phyloP scores from a whole-genome alignment of 495 filamentous ascomycete species.

The Endocarpon pusillum region DNA sequence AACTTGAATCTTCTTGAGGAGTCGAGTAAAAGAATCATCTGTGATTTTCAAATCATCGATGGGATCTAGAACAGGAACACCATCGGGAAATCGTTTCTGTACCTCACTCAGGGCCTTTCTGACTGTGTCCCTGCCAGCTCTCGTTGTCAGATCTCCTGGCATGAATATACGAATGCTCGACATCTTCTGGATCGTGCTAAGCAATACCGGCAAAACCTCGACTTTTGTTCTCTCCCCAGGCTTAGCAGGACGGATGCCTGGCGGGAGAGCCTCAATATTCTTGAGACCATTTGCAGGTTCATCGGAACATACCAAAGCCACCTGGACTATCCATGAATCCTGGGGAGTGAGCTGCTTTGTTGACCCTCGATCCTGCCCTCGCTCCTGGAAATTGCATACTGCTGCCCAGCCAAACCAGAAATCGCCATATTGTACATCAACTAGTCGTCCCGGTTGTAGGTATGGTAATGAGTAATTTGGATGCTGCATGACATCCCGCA shows the following conservation, averaged over 20 bases:
- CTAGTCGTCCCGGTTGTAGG: slow-evolving; percentile 62
- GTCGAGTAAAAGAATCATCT: slow-evolving; percentile 82
- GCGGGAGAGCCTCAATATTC: slow-evolving; percentile 41
- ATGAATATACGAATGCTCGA: slow-evolving; percentile 63
- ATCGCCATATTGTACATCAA: slow-evolving; percentile 64
- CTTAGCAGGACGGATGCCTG: slow-evolving; percentile 41
- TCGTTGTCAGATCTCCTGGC: slow-evolving; percentile 49
- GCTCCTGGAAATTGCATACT: slow-evolving; percentile 49
- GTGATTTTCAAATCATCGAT: slow-evolving; percentile 88
- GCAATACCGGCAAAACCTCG: slow-evolving; percentile 70
- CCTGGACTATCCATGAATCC: slow-evolving; percentile 63
- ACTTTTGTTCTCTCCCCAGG: slow-evolving; percentile 54
- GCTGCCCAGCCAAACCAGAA: slow-evolving; percentile 88
- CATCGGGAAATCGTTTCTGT: slow-evolving; percentile 77
- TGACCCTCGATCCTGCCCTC: slow-evolving; percentile 40
- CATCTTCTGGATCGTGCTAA: slow-evolving; percentile 68
- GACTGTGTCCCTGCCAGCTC: slow-evolving; percentile 43
- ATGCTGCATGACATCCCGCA: slow-evolving; percentile 75
- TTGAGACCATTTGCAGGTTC: slow-evolving; percentile 39
- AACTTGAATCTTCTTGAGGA: slow-evolving; percentile 87
- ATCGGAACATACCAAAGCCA: slow-evolving; percentile 54
- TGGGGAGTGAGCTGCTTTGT: slow-evolving; percentile 50
- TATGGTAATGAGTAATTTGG: slow-evolving; percentile 69
- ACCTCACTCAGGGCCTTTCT: slow-evolving; percentile 59
- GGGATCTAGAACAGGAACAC: slow-evolving; percentile 72